These are phyloP conservation scores for Syncephalastrum racemosum DNA, from an alignment of 371 early-diverging fungal genomes.

Conservation along the genomic window DNA sequence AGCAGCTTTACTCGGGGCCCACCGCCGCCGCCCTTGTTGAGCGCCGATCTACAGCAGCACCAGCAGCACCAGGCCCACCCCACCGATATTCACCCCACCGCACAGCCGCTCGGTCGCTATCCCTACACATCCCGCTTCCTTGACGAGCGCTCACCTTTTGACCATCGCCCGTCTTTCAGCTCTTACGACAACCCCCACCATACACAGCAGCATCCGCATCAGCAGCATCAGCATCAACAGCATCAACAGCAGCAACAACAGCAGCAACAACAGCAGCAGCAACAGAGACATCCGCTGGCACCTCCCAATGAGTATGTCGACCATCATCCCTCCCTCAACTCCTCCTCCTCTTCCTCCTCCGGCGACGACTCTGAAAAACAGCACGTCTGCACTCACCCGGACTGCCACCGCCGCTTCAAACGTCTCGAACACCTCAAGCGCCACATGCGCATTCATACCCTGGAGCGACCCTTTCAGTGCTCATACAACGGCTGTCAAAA, in stretches of 20 bases:
- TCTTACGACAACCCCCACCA: conserved; percentile 4
- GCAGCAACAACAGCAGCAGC: conserved; percentile 4
- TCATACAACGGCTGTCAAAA: conserved; percentile 70
- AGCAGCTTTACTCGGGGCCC: conserved; percentile 3
- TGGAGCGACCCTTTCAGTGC: conserved; percentile 80
- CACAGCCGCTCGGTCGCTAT: conserved; percentile 3
- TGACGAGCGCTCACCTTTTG: background rate
- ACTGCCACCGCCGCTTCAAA: conserved; percentile 66
- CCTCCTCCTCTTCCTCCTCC: conserved; percentile 12
- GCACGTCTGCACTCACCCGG: conserved; percentile 55
- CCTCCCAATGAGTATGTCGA: too few relatives aligned
- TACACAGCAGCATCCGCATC: background rate
- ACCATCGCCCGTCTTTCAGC: conserved; percentile 2
- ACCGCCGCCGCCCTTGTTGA: too few relatives aligned
- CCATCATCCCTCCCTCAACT: background rate
- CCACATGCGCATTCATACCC: conserved; percentile 85
- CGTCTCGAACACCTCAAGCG: conserved; percentile 88
- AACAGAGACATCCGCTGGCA: too few relatives aligned
- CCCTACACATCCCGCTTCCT: background rate
- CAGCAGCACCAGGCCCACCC: conserved; percentile 2
- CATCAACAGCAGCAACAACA: conserved; percentile 2
- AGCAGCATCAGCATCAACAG: conserved; percentile 3
- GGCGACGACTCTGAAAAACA: conserved; percentile 34
- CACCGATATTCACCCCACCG: conserved; percentile 18
- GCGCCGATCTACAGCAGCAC: conserved; percentile 3